These are phyloP conservation scores for Luffa aegyptiaca DNA, from an alignment of 306 rosid genomes.

Conservation along the genomic window DNA sequence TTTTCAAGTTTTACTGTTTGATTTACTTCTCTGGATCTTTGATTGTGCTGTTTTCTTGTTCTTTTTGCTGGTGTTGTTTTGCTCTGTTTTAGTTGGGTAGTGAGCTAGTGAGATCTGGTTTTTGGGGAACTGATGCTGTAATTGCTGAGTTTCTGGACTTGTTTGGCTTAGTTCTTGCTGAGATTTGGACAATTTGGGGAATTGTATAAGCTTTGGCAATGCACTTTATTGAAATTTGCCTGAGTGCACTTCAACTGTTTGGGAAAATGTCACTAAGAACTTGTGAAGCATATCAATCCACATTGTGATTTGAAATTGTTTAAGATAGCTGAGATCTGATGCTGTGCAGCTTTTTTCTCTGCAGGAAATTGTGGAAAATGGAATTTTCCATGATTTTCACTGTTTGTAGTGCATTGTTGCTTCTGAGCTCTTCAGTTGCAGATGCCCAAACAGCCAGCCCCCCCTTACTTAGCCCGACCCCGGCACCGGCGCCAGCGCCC, in stretches of 20 bases:
- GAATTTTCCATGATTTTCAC: conserved; percentile 34
- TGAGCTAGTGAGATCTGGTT: conserved; percentile 5
- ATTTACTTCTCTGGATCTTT: conserved; percentile 2
- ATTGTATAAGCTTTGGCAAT: background rate
- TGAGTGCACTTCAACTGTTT: background rate
- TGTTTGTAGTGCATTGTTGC: conserved; percentile 34
- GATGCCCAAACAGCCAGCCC: conserved; percentile 61
- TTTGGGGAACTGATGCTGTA: background rate
- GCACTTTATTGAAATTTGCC: background rate
- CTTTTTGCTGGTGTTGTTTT: background rate
- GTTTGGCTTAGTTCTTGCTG: background rate
- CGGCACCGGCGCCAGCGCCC: conserved; percentile 87
- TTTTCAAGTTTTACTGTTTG: background rate
- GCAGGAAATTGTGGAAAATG: conserved; percentile 87
- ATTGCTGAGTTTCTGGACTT: background rate
- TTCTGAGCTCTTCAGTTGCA: conserved; percentile 41
- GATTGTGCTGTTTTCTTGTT: background rate
- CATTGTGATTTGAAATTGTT: conserved; percentile 10
- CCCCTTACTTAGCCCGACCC: conserved; percentile 54
- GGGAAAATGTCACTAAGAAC: background rate
- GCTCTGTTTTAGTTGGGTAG: background rate
- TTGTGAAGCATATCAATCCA: background rate
- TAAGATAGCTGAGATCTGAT: conserved; percentile 2
- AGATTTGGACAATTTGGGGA: background rate
- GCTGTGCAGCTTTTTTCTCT: conserved; percentile 30